Evolutionary conservation across 208 protist species (phyloP).

Genomic region (Leishmania arabica): DNA sequence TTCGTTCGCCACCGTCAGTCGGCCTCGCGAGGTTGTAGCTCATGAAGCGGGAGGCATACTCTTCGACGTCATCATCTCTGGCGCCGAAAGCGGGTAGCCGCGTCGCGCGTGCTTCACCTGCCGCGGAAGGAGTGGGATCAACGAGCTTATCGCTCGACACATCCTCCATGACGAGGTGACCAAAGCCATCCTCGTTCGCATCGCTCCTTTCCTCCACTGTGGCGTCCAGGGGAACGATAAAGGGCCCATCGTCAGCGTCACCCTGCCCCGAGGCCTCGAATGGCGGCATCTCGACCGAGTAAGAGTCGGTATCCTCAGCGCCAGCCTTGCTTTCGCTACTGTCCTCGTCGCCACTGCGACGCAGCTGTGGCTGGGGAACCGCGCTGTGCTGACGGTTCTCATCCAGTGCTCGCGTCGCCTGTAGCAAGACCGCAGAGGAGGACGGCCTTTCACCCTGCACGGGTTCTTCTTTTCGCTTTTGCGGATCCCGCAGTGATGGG

Average conservation of each 20-base stretch:
- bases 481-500: neutral
- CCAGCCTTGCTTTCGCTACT: neutral
- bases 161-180: conserved; percentile 21
- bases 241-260: neutral
- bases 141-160: conserved; percentile 12
- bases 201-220: neutral
- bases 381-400: neutral
- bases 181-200: neutral
- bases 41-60: neutral
- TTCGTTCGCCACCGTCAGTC: neutral
- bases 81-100: neutral
- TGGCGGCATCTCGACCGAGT: neutral
- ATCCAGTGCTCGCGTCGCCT: neutral
- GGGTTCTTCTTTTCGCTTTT: neutral
- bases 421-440: too few species aligned
- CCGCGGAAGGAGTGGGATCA: neutral
- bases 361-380: neutral
- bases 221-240: neutral
- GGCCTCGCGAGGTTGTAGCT: neutral
- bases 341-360: neutral
- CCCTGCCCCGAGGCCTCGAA: neutral
- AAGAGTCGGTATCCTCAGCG: neutral
- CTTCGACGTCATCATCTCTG: neutral
- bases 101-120: neutral
- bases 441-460: neutral